Percentiles rank a stretch among this genome's conserved stretches.
Evolutionary conservation across 2,329 filamentous ascomycete species (phyloP).

Genomic region (Malbranchea zuffiana): DNA sequence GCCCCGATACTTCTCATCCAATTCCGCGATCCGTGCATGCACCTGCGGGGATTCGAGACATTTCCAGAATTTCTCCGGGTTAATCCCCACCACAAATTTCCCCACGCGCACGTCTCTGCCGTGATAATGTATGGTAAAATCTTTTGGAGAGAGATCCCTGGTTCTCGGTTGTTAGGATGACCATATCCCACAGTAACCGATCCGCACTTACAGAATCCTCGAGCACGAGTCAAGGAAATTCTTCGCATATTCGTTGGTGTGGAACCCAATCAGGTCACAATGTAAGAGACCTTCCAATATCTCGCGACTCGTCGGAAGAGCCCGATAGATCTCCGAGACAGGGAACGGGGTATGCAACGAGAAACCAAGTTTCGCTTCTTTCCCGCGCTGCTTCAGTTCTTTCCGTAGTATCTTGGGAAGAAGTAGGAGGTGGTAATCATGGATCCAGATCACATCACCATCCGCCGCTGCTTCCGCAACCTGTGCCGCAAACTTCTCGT

Average conservation of each 20-base stretch:
- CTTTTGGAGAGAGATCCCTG: constrained; percentile 68
- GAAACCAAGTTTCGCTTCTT: constrained; percentile 79
- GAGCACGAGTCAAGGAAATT: constrained; percentile 93
- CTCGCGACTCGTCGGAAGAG: constrained; percentile 77
- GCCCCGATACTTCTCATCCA: constrained; percentile 66
- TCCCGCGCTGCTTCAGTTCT: constrained; percentile 54
- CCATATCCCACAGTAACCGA: too few species aligned
- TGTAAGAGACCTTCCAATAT: constrained; percentile 80
- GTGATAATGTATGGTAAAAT: constrained; percentile 73
- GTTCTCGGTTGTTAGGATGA: constrained; percentile 51
- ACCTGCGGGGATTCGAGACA: constrained; percentile 63
- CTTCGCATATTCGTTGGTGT: constrained; percentile 86
- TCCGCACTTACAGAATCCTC: constrained; percentile 54
- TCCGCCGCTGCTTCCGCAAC: constrained; percentile 84
- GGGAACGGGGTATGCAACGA: constrained; percentile 92
- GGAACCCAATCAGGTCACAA: constrained; percentile 86
- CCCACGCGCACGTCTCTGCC: constrained; percentile 74
- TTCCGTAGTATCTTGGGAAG: constrained; percentile 81
- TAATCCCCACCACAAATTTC: constrained; percentile 89
- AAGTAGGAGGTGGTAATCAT: constrained; percentile 88
- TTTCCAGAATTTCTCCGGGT: constrained; percentile 74
- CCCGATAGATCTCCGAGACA: constrained; percentile 87
- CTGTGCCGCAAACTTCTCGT: constrained; percentile 79
- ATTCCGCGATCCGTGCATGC: constrained; percentile 57
- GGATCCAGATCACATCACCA: constrained; percentile 82